Evolutionary conservation across 768 basidiomycete genomes (phyloP), one percentile per base, ranked within the genome.

Genomic region (Termitomyces sp.): DNA sequence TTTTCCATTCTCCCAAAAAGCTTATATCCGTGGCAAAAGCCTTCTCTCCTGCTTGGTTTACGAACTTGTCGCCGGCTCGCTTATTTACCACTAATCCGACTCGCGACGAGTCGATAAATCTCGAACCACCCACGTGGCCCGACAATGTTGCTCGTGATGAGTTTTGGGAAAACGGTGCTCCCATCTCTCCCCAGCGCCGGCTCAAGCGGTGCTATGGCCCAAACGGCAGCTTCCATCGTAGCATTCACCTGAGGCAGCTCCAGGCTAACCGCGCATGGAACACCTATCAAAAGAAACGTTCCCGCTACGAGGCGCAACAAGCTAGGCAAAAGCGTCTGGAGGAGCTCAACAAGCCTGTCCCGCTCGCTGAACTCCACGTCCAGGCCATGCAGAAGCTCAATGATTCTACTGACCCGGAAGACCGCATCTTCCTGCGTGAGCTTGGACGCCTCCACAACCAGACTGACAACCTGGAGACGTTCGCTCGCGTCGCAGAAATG

Each of bases 341-440:
- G 16, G 43, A 52, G 18, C 50, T 51, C 10, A n/a, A 46, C 10
- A 44, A 20, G 11, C 47, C 58, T 5, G 18, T 53, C 2, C 35
- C 52, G 3, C 46, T 62, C 35, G 41, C 33, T 20, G 40, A 41
- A 9, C 51, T 62, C 28, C 48, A 54, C 9, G 16, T 3, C 32
- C 46, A 57, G 48, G 61, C 51, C 5, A n/a, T 32, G 3, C 18
- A 45, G 16, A 36, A 57, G 22, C 48, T 63, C 9, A 13, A 41
- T 11, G 14, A 18, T 5, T 47, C 58, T 20, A 22, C 32, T 44
- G 52, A 62, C 45, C 41, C 35, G 9, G 58, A 59, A 20, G 61
- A 62, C 38, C 48, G 16, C 3, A 60, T 62, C 41, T 58, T 62
- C 50, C 22, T 64, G 26, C 46, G 46, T 11, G 53, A 62, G 48